Percentiles rank a stretch among this genome's conserved stretches.
These are phyloP conservation scores for Bacidia gigantensis DNA, from an alignment of 495 filamentous ascomycete species.

Conservation along the genomic window DNA sequence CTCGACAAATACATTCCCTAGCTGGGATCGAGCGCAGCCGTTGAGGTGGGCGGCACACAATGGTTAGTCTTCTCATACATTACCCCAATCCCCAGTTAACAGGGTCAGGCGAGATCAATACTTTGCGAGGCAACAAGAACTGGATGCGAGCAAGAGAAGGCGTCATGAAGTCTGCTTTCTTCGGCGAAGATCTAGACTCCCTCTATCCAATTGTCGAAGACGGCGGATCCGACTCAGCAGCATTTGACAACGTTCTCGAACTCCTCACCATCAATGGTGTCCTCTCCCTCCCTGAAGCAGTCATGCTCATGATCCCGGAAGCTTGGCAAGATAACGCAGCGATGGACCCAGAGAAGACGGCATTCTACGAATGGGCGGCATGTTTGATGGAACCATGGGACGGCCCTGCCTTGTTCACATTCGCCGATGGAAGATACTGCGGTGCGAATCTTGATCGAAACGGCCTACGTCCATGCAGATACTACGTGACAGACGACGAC, in stretches of 20 bases:
- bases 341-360: constrained; percentile 92
- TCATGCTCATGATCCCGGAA: constrained; percentile 99
- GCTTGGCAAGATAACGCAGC: constrained; percentile 91
- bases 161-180: constrained; percentile 83
- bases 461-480: constrained; percentile 90
- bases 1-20: constrained; percentile 98
- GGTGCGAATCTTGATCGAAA: constrained; percentile 98
- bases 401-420: constrained; percentile 93
- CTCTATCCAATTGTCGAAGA: constrained; percentile 96
- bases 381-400: constrained; percentile 99
- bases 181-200: constrained; percentile 81
- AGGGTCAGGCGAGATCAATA: constrained; percentile 75
- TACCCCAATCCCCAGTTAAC: constrained; percentile 21
- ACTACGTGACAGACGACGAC: constrained; percentile 96
- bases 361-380: constrained; percentile 98
- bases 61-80: constrained; percentile 36
- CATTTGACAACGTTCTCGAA: constrained; percentile 96
- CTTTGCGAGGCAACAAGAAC: constrained; percentile 97
- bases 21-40: constrained; percentile 96
- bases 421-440: constrained; percentile 94
- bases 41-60: constrained; percentile 97
- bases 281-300: constrained; percentile 87
- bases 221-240: constrained; percentile 93
- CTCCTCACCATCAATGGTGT: constrained; percentile 93
- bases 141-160: constrained; percentile 99